Base-by-base conservation (phyloP, 1,284 basidiomycete genomes). In the Amylostereum chailletii region DNA sequence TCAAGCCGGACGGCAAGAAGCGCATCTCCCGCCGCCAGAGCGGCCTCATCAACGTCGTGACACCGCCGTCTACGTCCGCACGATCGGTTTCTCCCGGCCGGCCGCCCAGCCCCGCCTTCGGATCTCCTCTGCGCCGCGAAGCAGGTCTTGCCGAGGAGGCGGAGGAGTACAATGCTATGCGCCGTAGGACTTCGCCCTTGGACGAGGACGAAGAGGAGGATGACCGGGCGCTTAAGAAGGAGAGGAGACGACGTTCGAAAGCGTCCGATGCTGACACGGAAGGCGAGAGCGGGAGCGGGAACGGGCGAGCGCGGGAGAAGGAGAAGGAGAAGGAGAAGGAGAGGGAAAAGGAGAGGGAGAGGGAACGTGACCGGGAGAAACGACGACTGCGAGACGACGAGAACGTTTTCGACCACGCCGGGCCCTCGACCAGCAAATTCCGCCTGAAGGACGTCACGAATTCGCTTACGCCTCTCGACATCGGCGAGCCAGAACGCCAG, bases 391-490 rank as follows among this genome's bases (percentile, higher is more conserved):
- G 68, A 69, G 63, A 71, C 62, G 56, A 73, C 67, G 64, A 71
- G 63, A 53, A 51, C 53, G 44, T 19, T 19, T 19, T 57, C 31
- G 52, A 60, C 58, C 49, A 49, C 54, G 43, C 57, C 50, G 33
- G 58, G 61, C 51, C 53, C 9, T 62, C 65, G 52, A 65, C 64
- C 51, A 67, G 69, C 57, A 76, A 77, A 58, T 65, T 66, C 46
- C 77, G 71, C 61, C 64, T 84, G 49, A 81, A 81, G 65, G 82
- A 85, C 59, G 77, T 83, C 55, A 83, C 80, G 31, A 83, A 84
- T 61, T 74, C 56, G 3, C 59, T 74, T 42, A 63, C 68, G 11
- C 64, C 61, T 33, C 57, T 71, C 38, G 71, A 74, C 53, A 70
- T 61, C 10, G 63, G 56, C 70, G 71, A 51, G 68, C 19, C 19